These are phyloP conservation scores for Myxozyma monticola DNA, from an alignment of 805 yeast species.

Conservation along the genomic window DNA sequence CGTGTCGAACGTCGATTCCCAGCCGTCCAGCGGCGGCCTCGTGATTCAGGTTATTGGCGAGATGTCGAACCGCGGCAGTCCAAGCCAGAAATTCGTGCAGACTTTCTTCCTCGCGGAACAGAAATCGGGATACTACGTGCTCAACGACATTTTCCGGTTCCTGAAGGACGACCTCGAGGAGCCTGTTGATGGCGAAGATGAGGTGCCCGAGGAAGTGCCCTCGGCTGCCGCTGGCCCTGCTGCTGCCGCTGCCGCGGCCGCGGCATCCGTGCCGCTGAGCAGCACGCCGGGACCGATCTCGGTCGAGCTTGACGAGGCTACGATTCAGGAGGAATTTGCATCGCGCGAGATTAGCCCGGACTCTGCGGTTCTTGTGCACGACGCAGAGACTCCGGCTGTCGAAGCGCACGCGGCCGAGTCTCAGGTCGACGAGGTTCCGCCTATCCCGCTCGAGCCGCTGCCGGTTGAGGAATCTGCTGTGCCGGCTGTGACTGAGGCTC, in stretches of 20 bases:
- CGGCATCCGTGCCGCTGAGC: constrained; percentile 1
- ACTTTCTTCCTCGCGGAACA: constrained; percentile 43
- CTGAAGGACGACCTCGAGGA: constrained; percentile 39
- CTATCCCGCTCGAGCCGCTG: constrained; percentile 16
- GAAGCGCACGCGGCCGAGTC: constrained; percentile 15
- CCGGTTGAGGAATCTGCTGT: constrained; percentile 5
- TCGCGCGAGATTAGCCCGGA: constrained; percentile 64
- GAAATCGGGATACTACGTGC: constrained; percentile 38
- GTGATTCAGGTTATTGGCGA: constrained; percentile 46
- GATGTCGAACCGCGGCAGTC: constrained; percentile 39
- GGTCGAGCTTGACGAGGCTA: constrained; percentile 89
- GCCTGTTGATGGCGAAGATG: constrained; percentile 24
- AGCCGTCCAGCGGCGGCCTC: constrained; percentile 39
- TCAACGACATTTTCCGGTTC: constrained; percentile 43
- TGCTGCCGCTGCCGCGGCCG: not conserved
- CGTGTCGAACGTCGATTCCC: constrained; percentile 42
- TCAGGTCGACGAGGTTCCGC: constrained; percentile 23
- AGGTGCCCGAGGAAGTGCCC: not conserved
- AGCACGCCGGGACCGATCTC: constrained; percentile 41
- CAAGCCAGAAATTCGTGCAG: constrained; percentile 43
- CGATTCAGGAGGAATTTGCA: constrained; percentile 83
- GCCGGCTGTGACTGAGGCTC: constrained; percentile 8
- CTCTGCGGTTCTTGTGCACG: constrained; percentile 10
- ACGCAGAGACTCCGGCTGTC: constrained; percentile 16
- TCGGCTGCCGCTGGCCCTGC: constrained; percentile 11